Percentiles rank a stretch among this genome's conserved stretches.
These are phyloP conservation scores for Metarhizium sp. DNA, from an alignment of 2,329 filamentous ascomycete species.

Conservation along the genomic window DNA sequence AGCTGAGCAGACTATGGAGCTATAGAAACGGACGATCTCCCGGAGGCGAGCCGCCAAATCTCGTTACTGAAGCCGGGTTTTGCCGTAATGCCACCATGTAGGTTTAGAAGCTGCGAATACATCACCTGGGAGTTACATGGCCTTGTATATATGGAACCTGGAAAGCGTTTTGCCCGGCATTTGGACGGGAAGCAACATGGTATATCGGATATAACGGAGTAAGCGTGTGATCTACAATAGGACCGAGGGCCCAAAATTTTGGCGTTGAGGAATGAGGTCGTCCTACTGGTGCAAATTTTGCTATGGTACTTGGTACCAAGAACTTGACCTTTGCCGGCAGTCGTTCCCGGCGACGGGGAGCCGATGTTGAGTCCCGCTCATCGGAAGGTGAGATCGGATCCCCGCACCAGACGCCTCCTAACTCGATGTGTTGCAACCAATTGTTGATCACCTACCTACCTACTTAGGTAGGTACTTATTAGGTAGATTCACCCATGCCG, in stretches of 20 bases:
- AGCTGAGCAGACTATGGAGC: constrained; percentile 52
- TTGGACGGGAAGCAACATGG: not conserved
- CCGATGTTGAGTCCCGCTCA: not conserved
- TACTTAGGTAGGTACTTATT: not conserved
- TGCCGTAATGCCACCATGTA: constrained; percentile 30
- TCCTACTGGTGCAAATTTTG: not conserved
- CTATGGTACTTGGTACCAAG: not conserved
- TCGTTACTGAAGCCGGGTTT: constrained; percentile 26
- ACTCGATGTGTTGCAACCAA: not conserved
- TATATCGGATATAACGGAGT: not conserved
- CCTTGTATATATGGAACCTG: not conserved
- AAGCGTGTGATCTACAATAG: too few relatives aligned
- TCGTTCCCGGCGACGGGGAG: not conserved
- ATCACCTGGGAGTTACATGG: not conserved
- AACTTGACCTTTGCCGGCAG: not conserved
- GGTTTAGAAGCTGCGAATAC: not conserved
- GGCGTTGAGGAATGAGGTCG: not conserved
- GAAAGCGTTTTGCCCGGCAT: not conserved
- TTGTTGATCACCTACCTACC: not conserved
- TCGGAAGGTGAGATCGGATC: not conserved
- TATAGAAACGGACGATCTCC: constrained; percentile 52
- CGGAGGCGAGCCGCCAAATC: constrained; percentile 27
- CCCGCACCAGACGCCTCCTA: not conserved
- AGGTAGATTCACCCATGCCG: not conserved
- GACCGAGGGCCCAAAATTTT: too few relatives aligned